Percentiles rank a stretch among this genome's conserved stretches.
These are phyloP conservation scores for Speleostelium caveatum DNA, from an alignment of 78 protist genomes.

Conservation along the genomic window DNA sequence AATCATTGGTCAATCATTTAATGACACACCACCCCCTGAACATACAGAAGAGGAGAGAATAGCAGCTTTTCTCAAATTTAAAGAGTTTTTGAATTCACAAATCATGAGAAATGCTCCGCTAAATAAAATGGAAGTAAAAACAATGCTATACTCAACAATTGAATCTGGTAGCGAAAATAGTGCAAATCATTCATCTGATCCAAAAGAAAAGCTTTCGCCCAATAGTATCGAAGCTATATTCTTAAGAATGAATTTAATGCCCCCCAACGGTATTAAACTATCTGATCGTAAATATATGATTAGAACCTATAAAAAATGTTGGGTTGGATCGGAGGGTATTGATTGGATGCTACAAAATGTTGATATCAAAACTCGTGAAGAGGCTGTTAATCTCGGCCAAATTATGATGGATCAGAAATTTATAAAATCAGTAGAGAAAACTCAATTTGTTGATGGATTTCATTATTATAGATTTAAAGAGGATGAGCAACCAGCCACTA, in stretches of 20 bases:
- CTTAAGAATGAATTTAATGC: conserved; percentile 24
- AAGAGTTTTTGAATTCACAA: conserved; percentile 47
- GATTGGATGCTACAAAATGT: conserved; percentile 70
- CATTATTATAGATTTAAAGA: conserved; percentile 60
- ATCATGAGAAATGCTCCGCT: conserved; percentile 10
- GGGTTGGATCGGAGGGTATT: conserved; percentile 37
- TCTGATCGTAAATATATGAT: conserved; percentile 33
- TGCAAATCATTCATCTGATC: neutral
- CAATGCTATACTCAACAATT: neutral
- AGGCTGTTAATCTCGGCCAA: conserved; percentile 5
- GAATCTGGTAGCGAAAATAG: neutral
- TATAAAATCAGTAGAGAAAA: conserved; percentile 52
- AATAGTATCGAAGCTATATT: conserved; percentile 19
- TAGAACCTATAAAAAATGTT: conserved; percentile 47
- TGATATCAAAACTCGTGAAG: conserved; percentile 34
- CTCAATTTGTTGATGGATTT: conserved; percentile 55
- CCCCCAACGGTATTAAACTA: conserved; percentile 52
- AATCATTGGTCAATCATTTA: neutral
- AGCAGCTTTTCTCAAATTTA: conserved; percentile 36
- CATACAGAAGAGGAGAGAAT: conserved; percentile 67
- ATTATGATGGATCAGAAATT: conserved; percentile 31
- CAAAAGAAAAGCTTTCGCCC: conserved; percentile 43
- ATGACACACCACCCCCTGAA: neutral
- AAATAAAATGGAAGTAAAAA: conserved; percentile 34
- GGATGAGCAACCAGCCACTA: conserved; percentile 14